Base-by-base conservation (phyloP, 441 rosid genomes). In the Pelargonium fulgidum region DNA sequence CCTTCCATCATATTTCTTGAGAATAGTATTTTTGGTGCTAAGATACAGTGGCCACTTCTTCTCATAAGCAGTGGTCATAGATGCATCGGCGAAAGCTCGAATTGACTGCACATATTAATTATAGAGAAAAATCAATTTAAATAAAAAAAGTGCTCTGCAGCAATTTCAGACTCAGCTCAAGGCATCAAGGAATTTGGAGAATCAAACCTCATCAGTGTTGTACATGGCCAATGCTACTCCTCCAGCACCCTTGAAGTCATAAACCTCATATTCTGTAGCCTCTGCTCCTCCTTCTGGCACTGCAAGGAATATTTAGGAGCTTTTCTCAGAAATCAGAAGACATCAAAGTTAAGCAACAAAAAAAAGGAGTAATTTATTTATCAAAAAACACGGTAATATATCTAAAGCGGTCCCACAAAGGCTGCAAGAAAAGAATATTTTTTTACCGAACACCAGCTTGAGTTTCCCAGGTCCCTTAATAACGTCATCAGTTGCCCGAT, bases 1-100 rank as follows among this genome's bases (percentile, higher is more conserved):
- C 97, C 98, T 93, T 81, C 97, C 98, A 78, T 91, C 98, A 70
- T 93, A 91, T 67, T 81, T 75, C 78, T 93, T 93, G 41, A 93
- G 95, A 78, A 93, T 93, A 73, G 97, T 91, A 76, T 93, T 93
- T 79, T 93, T 91, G 62, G 98, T 93, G 86, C 95, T 88, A 72
- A 93, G 96, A 84, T 89, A 93, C 70, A 93, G 95, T 4, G 98
- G 98, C 96, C 94, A 91, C 69, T 83, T 93, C 79, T 93, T 93
- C 87, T 82, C 84, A 77, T 87, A 87, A 74, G 97, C 95, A 66
- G 91, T 93, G 84, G 74, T 85, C 97, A 93, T 88, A 8, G 97
- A 93, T 69, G 93, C 86, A 81, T 93, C 94, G 19, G 95, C 96
- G 85, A 93, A 93, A 75, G 97, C 86, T 72, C 16, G 80, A 63